Base-by-base conservation (phyloP, 352 stramenopile genomes). In the Pythium pectinolyticum region DNA sequence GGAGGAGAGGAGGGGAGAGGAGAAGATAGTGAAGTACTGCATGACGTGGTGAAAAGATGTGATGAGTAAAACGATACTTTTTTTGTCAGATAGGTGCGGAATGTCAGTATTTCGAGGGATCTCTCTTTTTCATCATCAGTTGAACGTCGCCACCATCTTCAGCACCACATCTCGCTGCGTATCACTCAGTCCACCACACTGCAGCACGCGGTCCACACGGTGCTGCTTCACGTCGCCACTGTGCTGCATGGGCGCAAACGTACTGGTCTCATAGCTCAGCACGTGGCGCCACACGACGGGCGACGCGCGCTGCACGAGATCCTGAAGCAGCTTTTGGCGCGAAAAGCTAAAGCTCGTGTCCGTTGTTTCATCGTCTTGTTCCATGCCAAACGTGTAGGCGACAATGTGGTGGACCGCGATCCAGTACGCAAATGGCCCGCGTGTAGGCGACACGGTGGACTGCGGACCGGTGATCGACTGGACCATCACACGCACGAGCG, bases 321-420 rank as follows among this genome's bases (percentile, higher is more conserved):
- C 76, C 45, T 84, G 74, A 5, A 74, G 67, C 28, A 90, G 63
- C 20, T 74, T 56, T 39, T 88, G 82, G 1, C 82, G 79, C 2
- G 72, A 72, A 37, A 73, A 76, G 47, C 69, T 89, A 35, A 90
- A 57, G 8, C 63, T 53, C 15, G 40, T 40, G 2, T 11, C 8
- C 9, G 25, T 32, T 32, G 57, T 67, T 15, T 74, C 62, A 3
- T 61, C 52, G 28, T 45, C 54, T n/a, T n/a, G n/a, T n/a, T n/a
- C n/a, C n/a, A n/a, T n/a, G 5, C 48, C 41, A 59, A 90, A 89
- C 43, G 90, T 27, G 40, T 90, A 92, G 17, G 63, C 69, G 2
- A 75, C 67, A 20, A 89, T 35, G 61, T 89, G 72, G 52, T 92
- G 73, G 27, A 92, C 64, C 9, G 81, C 81, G 12, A 92, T 10